Evolutionary conservation across 345 rosid species (phyloP), one percentile per base, ranked within the genome.

Genomic region (Brassica rapa): DNA sequence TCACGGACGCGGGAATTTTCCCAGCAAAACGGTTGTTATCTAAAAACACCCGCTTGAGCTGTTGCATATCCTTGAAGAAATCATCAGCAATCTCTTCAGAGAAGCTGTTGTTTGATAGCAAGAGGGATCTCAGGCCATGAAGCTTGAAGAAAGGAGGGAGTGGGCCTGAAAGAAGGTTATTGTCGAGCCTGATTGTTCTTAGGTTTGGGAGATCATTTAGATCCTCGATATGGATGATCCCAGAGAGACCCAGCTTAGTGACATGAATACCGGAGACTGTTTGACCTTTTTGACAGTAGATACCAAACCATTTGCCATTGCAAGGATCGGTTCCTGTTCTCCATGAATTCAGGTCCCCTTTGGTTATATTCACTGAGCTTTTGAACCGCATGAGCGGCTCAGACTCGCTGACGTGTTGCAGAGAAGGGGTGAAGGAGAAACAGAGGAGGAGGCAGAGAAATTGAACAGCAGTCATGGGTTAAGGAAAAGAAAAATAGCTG

Each of bases 221-320:
- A 14, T 46, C 53, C 15, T 46, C 53, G 53, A 46, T 46, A 4
- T 46, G 53, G 53, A 46, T 46, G n/a, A 14, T 46, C 16, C 53
- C 53, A 14, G 53, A 46, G 53, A 46, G 53, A 46, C 53, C 53
- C 53, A 46, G 6, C 80, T 76, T 64, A 6, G 87, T 72, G 35
- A 94, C 88, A 62, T 85, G 86, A 69, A 94, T 82, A 32, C 97
- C 93, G 0, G 83, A 75, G 30, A 92, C 87, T 27, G 74, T 70
- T 11, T 80, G 84, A 32, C 74, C 74, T 14, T 83, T 73, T 33
- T 53, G 55, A 61, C 98, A 92, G 55, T 81, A 19, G 66, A 92
- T 79, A 3, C 97, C 95, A 7, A n/a, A 10, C 98, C 98, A 94
- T 1, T 71, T 68, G 4, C 80, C 68, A 6, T 41, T 66, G 73